Base-by-base conservation (phyloP, 495 filamentous ascomycete genomes). In the Aspergillus nanangensis region DNA sequence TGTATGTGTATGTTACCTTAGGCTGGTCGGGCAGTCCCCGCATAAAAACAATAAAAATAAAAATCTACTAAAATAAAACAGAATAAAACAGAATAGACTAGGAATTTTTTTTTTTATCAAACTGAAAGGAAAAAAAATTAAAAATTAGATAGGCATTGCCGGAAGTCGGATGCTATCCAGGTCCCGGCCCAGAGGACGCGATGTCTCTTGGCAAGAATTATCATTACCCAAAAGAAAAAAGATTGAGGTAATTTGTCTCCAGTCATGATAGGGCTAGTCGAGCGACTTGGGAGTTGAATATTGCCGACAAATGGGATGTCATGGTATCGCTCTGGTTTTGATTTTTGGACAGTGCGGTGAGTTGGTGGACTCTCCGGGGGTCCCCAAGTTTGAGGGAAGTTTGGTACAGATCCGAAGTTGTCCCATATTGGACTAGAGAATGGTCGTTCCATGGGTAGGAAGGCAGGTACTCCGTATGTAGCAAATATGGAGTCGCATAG, bases 151-250 rank as follows among this genome's bases (percentile, higher is more conserved):
- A n/a, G n/a, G 37, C 20, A 20, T 21, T 8, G 37, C 22, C 37
- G 37, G 37, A 4, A 9, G 3, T 39, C 37, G 37, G 37, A 29
- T 22, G 7, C 37, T 39, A 39, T 39, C 37, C 37, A 39, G 37
- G 7, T 9, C 13, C 37, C 37, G 37, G 37, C 20, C 36, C 19
- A 39, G 13, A n/a, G n/a, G 37, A 22, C 8, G 3, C n/a, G 18
- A 19, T 39, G 37, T 15, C 37, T 11, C 5, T 37, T n/a, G 17
- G 34, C 34, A 15, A 14, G 11, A 13, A 22, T 39, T 5, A 14
- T 17, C 5, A 13, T 5, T 36, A 13, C 33, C 5, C 33, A 15
- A 17, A n/a, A 15, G 9, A 5, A 15, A 14, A 14, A n/a, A n/a
- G n/a, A n/a, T n/a, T n/a, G n/a, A n/a, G n/a, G n/a, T n/a, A n/a